A percentile compares a stretch with the other conserved stretches of the same genome.
phyloP scores from a whole-genome alignment of 192 early-diverging fungal species.

The Backusella australiensis region DNA sequence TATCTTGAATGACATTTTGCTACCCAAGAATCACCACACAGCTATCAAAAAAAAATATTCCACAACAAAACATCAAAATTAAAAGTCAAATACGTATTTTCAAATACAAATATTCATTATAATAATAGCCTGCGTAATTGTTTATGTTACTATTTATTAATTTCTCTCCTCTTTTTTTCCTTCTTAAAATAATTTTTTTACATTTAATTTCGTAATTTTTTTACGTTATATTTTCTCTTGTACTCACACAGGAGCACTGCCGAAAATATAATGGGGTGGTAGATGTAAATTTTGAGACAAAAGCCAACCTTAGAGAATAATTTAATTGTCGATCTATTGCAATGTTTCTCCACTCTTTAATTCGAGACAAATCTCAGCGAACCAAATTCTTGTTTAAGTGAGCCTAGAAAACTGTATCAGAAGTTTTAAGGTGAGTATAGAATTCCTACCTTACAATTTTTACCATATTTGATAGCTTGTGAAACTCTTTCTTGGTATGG shows the following conservation, averaged over 20 bases:
- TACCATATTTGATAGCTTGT: neutral
- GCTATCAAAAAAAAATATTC: neutral
- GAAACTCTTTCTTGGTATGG: neutral
- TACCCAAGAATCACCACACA: neutral
- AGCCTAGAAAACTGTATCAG: conserved; percentile 1
- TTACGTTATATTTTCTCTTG: neutral
- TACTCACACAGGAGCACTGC: neutral
- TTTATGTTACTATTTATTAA: conserved; percentile 3
- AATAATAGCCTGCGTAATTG: neutral
- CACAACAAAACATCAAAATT: neutral
- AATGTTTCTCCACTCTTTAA: neutral
- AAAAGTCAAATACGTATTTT: neutral
- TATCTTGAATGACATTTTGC: neutral
- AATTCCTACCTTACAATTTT: conserved; percentile 7
- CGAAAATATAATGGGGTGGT: neutral
- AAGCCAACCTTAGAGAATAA: neutral
- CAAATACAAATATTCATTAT: neutral
- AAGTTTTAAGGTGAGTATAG: conserved; percentile 7
- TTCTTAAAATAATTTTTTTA: neutral
- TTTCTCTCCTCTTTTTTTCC: neutral
- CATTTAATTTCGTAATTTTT: neutral
- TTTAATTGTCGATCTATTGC: neutral
- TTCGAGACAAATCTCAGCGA: neutral
- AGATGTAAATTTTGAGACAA: neutral
- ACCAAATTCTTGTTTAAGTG: neutral